Evolutionary conservation across 257 asterid species (phyloP).

Genomic region (Thymus quinquecostatus): DNA sequence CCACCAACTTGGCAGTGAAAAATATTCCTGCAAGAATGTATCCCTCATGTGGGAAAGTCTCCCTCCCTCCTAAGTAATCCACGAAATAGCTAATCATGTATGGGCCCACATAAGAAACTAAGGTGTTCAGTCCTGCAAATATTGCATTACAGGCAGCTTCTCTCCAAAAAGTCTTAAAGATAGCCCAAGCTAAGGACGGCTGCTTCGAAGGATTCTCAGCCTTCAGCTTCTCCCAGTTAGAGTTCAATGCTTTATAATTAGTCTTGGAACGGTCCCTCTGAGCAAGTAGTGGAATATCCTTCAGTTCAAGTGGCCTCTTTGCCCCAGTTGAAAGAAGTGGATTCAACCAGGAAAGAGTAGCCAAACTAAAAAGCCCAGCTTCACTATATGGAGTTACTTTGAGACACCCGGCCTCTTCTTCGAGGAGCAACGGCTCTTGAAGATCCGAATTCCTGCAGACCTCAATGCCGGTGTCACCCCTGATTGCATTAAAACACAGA

Average conservation of each 20-base stretch:
- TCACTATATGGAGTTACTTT: conserved; percentile 84
- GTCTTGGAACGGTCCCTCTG: conserved; percentile 88
- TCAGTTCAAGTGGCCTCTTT: conserved; percentile 90
- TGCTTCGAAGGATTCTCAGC: conserved; percentile 58
- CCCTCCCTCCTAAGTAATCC: conserved; percentile 71
- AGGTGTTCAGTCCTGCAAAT: conserved; percentile 76
- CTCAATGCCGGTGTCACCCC: conserved; percentile 70
- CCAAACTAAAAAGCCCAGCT: conserved; percentile 86
- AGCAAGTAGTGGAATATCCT: conserved; percentile 83
- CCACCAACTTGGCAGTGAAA: conserved; percentile 75
- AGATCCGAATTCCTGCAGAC: conserved; percentile 65
- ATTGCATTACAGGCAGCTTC: conserved; percentile 84
- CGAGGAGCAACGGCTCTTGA: conserved; percentile 55
- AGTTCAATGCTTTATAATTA: conserved; percentile 72
- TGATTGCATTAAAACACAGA: conserved; percentile 68
- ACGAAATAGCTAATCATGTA: conserved; percentile 90
- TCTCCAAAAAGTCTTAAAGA: conserved; percentile 79
- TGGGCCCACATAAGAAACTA: conserved; percentile 89
- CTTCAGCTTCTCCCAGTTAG: conserved; percentile 82
- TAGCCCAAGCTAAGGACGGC: conserved; percentile 91
- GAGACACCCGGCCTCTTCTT: conserved; percentile 93
- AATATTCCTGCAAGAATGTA: conserved; percentile 78
- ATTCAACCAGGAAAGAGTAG: conserved; percentile 90
- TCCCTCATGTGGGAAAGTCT: conserved; percentile 69
- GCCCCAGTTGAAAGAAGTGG: conserved; percentile 93